phyloP scores from a whole-genome alignment of 306 rosid genomes.

The Nissolia schottii region DNA sequence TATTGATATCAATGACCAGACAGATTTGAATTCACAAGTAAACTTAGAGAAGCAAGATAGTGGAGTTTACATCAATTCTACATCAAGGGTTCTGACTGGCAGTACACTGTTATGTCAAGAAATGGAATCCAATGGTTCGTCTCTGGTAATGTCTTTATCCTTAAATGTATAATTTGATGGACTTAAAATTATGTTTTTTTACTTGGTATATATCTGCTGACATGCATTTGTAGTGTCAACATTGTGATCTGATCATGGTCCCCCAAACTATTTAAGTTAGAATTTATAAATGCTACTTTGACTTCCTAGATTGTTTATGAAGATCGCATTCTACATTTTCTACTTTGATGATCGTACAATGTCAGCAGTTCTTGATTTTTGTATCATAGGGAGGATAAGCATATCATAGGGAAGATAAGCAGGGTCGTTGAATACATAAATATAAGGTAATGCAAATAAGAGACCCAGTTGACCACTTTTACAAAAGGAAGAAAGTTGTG shows the following conservation, averaged over 20 bases:
- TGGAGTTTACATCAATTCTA: constrained; percentile 27
- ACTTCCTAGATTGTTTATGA: neutral
- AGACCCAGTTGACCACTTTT: constrained; percentile 6
- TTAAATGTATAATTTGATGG: constrained; percentile 4
- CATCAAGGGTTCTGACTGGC: constrained; percentile 32
- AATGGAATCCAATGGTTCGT: constrained; percentile 29
- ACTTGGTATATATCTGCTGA: constrained; percentile 2
- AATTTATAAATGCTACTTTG: constrained; percentile 4
- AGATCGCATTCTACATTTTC: neutral
- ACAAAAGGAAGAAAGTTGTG: neutral
- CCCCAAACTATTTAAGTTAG: neutral
- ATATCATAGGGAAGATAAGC: neutral
- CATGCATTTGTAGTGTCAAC: neutral
- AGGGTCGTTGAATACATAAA: neutral
- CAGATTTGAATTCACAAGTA: constrained; percentile 29
- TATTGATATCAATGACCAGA: constrained; percentile 35
- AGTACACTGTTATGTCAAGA: constrained; percentile 31
- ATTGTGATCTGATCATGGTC: constrained; percentile 2
- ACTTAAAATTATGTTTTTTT: neutral
- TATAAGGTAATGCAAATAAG: neutral
- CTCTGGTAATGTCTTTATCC: constrained; percentile 51
- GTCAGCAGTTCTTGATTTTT: neutral
- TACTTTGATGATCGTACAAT: constrained; percentile 1
- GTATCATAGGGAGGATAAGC: constrained; percentile 1
- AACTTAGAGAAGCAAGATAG: constrained; percentile 39